Evolutionary conservation across 2,329 filamentous ascomycete species (phyloP), one percentile per base, ranked within the genome.

Genomic region (Niveomyces coronatus): DNA sequence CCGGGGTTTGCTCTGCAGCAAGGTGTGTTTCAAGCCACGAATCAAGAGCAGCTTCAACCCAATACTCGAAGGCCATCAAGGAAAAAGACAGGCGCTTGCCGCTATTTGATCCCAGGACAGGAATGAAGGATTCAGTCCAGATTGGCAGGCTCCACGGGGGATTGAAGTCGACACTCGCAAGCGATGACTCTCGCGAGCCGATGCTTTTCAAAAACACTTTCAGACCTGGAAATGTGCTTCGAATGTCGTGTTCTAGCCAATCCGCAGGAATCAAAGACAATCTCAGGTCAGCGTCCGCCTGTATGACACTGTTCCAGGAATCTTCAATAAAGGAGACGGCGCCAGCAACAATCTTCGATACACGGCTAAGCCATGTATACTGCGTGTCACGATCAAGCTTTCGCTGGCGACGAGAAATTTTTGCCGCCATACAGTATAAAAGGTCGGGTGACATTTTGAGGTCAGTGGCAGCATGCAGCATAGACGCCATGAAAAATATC

Each of bases 21-120:
- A 44, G 41, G 27, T 60, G 44, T 2, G 2, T 6, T 1, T 45
- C 31, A 1, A 63, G 35, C 68, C 69, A 72, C 0, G 18, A 11
- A 3, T 48, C 31, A 0, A 74, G 53, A 29, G 60, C 30, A 0
- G 49, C 11, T 3, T 53, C 48, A 7, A 72, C 62, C 72, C 72
- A 76, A 0, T 32, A 16, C 46, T 76, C 73, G 13, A 74, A 55
- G 4, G 55, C 57, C 7, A 49, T 49, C 1, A 73, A 48, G 5
- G 46, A 17, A 18, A 43, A 27, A 2, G 28, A 9, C n/a, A n/a
- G 18, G 19, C 11, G 1, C 11, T 7, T n/a, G n/a, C n/a, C n/a
- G n/a, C n/a, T n/a, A n/a, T n/a, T n/a, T n/a, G n/a, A n/a, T n/a
- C n/a, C n/a, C n/a, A n/a, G n/a, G n/a, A n/a, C n/a, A n/a, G n/a